Evolutionary conservation across 176 grass and related monocot genomes (phyloP).

Genomic region (Triticum turgidum): DNA sequence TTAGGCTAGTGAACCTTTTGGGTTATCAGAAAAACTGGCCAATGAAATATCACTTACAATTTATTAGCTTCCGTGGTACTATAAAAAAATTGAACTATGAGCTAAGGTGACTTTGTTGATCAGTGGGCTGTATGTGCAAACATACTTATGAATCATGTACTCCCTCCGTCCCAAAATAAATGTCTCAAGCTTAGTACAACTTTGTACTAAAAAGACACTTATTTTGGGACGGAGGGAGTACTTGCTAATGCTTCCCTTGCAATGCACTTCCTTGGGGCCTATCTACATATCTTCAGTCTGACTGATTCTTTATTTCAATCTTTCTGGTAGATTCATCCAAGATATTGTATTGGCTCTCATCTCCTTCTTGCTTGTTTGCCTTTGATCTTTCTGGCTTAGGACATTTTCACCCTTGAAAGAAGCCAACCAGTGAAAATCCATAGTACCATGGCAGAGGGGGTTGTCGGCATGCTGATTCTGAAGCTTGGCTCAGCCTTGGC

Average conservation of each 20-base stretch:
- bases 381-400: not conserved
- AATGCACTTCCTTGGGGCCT: not conserved
- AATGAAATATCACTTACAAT: not conserved
- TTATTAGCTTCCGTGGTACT: not conserved
- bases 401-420: not conserved
- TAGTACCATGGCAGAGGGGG: not conserved
- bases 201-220: too few relatives aligned
- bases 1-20: not conserved
- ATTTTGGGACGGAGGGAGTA: not conserved
- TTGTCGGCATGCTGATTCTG: conserved; percentile 8
- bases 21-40: not conserved
- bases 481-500: not conserved
- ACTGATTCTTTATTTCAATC: not conserved
- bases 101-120: not conserved
- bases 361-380: not conserved
- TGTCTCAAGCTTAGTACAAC: too few relatives aligned
- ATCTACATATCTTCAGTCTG: not conserved
- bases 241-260: not conserved
- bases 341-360: not conserved
- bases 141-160: not conserved
- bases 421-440: not conserved
- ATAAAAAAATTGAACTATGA: not conserved
- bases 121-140: not conserved
- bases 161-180: too few relatives aligned
- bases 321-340: not conserved